A percentile compares a stretch with the other conserved stretches of the same genome.
Evolutionary conservation across 2,329 filamentous ascomycete genomes (phyloP).

Genomic region (Sordariomycetes sp.): DNA sequence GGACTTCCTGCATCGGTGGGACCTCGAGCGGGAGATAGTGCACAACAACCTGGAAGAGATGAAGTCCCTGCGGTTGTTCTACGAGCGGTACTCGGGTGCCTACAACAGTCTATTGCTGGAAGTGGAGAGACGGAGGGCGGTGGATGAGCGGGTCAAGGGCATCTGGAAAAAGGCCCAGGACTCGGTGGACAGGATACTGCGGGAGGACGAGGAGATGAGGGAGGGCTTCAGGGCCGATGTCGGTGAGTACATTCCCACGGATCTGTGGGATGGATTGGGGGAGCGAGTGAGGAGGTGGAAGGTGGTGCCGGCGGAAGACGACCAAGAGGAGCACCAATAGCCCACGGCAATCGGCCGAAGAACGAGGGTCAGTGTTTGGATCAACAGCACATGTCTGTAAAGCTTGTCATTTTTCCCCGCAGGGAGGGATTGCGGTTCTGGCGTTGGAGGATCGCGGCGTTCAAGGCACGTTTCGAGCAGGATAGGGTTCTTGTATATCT

Average conservation of each 20-base stretch:
- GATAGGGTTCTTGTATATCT: not conserved
- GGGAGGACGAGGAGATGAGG: conserved; percentile 62
- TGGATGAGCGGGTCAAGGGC: conserved; percentile 64
- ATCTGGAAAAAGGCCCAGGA: conserved; percentile 72
- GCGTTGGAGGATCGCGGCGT: not conserved
- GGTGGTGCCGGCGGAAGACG: conserved; percentile 28
- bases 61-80: conserved; percentile 69
- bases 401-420: not conserved
- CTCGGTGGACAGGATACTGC: conserved; percentile 65
- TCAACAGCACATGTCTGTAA: not conserved
- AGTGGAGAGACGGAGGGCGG: conserved; percentile 62
- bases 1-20: conserved; percentile 61
- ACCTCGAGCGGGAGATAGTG: conserved; percentile 63
- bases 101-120: conserved; percentile 83
- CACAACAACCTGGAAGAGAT: conserved; percentile 64
- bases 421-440: not conserved
- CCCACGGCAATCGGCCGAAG: too few species aligned
- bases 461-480: not conserved
- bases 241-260: conserved; percentile 77
- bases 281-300: conserved; percentile 45
- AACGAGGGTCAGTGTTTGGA: not conserved
- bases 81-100: conserved; percentile 75
- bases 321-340: not conserved
- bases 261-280: conserved; percentile 75
- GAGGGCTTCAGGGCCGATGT: conserved; percentile 74